Conservation (phyloP, 805 yeast species). For the Barnettozyma botsteinii region DNA sequence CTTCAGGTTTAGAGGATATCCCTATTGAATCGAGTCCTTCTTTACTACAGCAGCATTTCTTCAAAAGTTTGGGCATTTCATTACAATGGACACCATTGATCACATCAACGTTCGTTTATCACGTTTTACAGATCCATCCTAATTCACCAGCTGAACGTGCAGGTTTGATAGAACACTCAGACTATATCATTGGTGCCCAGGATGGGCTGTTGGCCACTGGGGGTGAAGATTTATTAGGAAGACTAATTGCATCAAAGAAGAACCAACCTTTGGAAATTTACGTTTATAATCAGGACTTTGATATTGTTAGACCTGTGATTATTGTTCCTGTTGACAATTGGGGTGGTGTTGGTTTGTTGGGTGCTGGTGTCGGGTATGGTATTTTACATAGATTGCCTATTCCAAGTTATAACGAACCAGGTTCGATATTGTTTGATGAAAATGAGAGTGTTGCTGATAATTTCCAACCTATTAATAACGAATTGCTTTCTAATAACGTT, state of each 20-base stretch:
- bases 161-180: slow-evolving; percentile 79
- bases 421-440: slow-evolving; percentile 35
- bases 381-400: slow-evolving; percentile 80
- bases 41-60: slow-evolving; percentile 29
- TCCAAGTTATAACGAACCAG: slow-evolving; percentile 40
- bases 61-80: slow-evolving; percentile 55
- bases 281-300: slow-evolving; percentile 86
- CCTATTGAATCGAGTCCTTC: slow-evolving; percentile 15
- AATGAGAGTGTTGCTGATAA: slow-evolving; percentile 14
- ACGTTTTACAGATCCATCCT: slow-evolving; percentile 65
- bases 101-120: slow-evolving; percentile 82
- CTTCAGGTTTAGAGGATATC: slow-evolving; percentile 25
- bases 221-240: slow-evolving; percentile 74
- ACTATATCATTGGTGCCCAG: slow-evolving; percentile 82
- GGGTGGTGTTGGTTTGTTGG: slow-evolving; percentile 83
- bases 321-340: slow-evolving; percentile 67
- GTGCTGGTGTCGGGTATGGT: slow-evolving; percentile 95
- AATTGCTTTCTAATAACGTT: neutral
- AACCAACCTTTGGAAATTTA: slow-evolving; percentile 46
- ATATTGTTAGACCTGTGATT: slow-evolving; percentile 79
- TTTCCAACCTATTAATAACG: slow-evolving; percentile 6
- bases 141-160: slow-evolving; percentile 79
- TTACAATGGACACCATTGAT: slow-evolving; percentile 73
- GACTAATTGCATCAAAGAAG: slow-evolving; percentile 52
- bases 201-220: slow-evolving; percentile 83